phyloP scores from a whole-genome alignment of 495 filamentous ascomycete genomes.

The Evernia prunastri region DNA sequence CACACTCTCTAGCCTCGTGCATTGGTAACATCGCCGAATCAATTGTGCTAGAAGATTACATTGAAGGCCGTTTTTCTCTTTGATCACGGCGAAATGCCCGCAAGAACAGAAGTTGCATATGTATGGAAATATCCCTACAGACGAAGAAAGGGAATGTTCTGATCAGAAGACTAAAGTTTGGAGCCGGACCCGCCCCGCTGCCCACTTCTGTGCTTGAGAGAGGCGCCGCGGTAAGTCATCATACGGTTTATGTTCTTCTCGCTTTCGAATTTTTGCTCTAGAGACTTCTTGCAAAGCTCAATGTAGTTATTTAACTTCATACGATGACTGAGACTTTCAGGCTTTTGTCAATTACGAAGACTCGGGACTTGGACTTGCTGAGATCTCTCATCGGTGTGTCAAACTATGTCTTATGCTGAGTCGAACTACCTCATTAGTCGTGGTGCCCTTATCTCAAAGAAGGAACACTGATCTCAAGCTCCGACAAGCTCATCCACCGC shows the following conservation, averaged over 20 bases:
- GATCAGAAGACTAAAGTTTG: conserved; percentile 48
- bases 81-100: background rate
- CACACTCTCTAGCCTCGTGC: too few species aligned
- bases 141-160: conserved; percentile 54
- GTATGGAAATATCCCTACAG: conserved; percentile 41
- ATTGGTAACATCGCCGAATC: background rate
- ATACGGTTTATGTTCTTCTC: background rate
- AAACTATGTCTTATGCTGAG: background rate
- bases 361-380: conserved; percentile 71
- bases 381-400: conserved; percentile 64
- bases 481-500: conserved; percentile 81
- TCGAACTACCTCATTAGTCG: background rate
- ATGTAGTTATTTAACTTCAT: too few species aligned
- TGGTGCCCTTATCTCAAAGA: background rate
- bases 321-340: conserved; percentile 27
- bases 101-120: background rate
- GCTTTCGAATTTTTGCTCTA: background rate
- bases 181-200: conserved; percentile 77
- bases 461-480: background rate
- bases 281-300: too few species aligned
- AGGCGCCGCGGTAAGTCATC: conserved; percentile 41
- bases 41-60: background rate
- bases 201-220: conserved; percentile 69
- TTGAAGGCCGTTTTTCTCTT: background rate
- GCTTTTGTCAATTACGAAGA: conserved; percentile 76